Conservation (phyloP, 257 asterid species). For the Euphrasia confusa region DNA sequence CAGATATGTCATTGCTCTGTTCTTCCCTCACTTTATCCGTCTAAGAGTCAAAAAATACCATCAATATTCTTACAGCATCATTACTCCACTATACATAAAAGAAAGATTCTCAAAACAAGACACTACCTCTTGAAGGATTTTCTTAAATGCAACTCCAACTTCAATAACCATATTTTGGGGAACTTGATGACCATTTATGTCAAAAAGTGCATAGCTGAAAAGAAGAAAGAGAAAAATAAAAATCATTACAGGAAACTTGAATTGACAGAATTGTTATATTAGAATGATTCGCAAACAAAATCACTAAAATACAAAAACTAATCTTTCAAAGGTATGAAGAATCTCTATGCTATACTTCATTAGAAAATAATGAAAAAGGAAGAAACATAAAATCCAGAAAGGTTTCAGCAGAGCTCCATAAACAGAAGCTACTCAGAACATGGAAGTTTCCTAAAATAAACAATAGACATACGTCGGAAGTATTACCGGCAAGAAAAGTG, state of each 20-base stretch:
- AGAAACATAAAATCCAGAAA: background rate
- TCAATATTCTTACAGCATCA: constrained; percentile 18
- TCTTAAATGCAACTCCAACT: constrained; percentile 85
- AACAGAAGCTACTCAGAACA: constrained; percentile 3
- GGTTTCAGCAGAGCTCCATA: background rate
- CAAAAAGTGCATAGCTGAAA: constrained; percentile 77
- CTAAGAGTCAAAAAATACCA: constrained; percentile 35
- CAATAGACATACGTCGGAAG: background rate
- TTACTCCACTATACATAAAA: background rate
- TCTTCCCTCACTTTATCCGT: constrained; percentile 86
- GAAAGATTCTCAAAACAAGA: constrained; percentile 16
- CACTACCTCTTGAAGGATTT: constrained; percentile 82
- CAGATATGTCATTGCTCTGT: constrained; percentile 72
- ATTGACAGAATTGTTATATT: background rate
- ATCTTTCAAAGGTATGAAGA: constrained; percentile 13
- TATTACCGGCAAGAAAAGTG: background rate
- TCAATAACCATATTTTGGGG: constrained; percentile 70
- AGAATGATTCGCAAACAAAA: constrained; percentile 12
- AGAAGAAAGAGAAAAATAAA: constrained; percentile 20
- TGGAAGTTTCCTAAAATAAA: background rate
- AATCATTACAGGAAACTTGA: constrained; percentile 2
- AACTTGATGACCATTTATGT: constrained; percentile 77
- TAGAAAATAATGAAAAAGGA: background rate
- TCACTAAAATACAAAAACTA: constrained; percentile 7
- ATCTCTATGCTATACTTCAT: constrained; percentile 1